A percentile compares a stretch with the other conserved stretches of the same genome.
Evolutionary conservation across 768 basidiomycete genomes (phyloP).

Genomic region (Botryobasidium botryosum): DNA sequence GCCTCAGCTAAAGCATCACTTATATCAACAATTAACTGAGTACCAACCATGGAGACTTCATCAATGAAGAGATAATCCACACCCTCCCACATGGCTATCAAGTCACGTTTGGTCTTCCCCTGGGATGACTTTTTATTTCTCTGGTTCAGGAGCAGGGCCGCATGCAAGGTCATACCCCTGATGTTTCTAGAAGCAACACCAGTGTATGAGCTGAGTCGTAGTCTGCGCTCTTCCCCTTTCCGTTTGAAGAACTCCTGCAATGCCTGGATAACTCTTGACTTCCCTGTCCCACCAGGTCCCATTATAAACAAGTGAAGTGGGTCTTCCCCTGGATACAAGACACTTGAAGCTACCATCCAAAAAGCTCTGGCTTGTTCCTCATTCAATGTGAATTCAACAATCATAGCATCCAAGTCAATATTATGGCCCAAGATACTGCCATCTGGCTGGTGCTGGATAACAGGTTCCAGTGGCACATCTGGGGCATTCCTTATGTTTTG

Average conservation of each 20-base stretch:
- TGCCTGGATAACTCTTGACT: constrained; percentile 15
- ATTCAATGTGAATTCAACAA: background rate
- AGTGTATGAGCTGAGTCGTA: constrained; percentile 14
- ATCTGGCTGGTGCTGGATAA: no score
- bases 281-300: constrained; percentile 17
- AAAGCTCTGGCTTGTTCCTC: background rate
- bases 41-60: constrained; percentile 8
- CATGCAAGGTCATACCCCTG: constrained; percentile 14
- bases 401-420: no score
- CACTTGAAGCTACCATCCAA: background rate
- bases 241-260: constrained; percentile 11
- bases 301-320: constrained; percentile 13
- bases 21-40: constrained; percentile 4
- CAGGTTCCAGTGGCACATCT: no score
- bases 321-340: background rate
- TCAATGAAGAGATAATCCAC: constrained; percentile 10
- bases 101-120: background rate
- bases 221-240: background rate
- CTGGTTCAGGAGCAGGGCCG: constrained; percentile 1
- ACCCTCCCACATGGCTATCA: constrained; percentile 5
- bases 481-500: no score
- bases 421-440: no score
- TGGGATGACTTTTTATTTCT: background rate
- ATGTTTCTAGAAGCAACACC: constrained; percentile 16
- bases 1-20: background rate